Percentiles rank a stretch among this genome's conserved stretches.
Conservation (phyloP, 1,284 basidiomycete genomes). For the Ustilago cynodontis region DNA sequence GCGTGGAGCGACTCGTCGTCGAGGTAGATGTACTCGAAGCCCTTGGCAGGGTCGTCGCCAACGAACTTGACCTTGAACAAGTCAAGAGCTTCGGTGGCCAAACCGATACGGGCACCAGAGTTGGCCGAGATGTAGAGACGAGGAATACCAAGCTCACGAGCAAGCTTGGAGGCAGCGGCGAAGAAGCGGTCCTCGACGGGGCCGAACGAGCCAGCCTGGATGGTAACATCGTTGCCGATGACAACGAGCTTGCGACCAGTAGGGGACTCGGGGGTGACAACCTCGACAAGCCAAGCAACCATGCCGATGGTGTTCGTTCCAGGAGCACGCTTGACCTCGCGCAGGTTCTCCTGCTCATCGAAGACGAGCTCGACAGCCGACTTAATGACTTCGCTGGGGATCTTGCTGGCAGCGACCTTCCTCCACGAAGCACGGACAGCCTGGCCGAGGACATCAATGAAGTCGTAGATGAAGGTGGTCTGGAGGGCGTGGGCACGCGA, state of each 20-base stretch:
- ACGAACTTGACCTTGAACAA: constrained; percentile 94
- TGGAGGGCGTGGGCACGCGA: constrained; percentile 99
- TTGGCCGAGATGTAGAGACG: constrained; percentile 98
- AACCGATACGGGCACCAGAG: constrained; percentile 94
- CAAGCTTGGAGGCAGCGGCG: constrained; percentile 92
- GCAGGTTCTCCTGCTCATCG: constrained; percentile 89
- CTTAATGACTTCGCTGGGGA: constrained; percentile 57
- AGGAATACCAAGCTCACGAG: constrained; percentile 86
- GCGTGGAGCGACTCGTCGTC: constrained; percentile 73
- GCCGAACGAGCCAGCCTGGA: constrained; percentile 98
- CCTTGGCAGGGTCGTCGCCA: constrained; percentile 88
- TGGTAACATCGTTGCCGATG: constrained; percentile 98
- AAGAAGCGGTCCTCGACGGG: constrained; percentile 97
- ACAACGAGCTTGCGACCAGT: constrained; percentile 87
- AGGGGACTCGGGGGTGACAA: constrained; percentile 93
- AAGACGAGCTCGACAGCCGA: constrained; percentile 76
- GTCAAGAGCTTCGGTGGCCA: constrained; percentile 90
- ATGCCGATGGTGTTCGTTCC: constrained; percentile 97
- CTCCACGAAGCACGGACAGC: constrained; percentile 93
- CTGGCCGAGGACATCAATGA: constrained; percentile 98
- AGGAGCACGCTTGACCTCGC: constrained; percentile 88
- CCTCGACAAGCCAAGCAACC: constrained; percentile 96
- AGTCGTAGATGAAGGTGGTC: constrained; percentile 97
- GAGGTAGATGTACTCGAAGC: constrained; percentile 95
- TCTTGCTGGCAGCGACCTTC: constrained; percentile 74